Base-by-base conservation (phyloP, 306 rosid genomes). In the Vigna trinervia region DNA sequence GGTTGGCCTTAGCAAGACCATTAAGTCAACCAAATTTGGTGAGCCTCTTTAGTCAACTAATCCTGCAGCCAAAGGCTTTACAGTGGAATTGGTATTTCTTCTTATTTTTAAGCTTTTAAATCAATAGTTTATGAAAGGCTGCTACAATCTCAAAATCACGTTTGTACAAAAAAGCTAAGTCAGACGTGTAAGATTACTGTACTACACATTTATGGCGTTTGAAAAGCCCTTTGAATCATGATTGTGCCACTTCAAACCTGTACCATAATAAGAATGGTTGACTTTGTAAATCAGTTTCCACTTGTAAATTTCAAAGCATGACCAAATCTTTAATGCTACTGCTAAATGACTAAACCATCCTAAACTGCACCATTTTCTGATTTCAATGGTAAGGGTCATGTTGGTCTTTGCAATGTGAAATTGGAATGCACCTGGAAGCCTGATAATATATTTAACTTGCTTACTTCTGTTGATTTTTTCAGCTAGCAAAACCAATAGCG, bases 391-490 rank as follows among this genome's bases (percentile, higher is more conserved):
- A 41, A 75, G 63, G 87, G 85, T 22, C 46, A 58, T 54, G 1
- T 54, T 78, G 58, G 90, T 83, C 81, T 53, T 79, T 81, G 20
- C 58, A 14, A 2, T 4, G 19, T 1, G 17, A 64, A 34, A 19
- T 32, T 19, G 12, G 22, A 56, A 69, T 56, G 46, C 71, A 32
- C 17, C 58, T 0, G 32, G 74, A 74, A 75, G 41, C 3, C 4
- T 47, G 57, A 69, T 36, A 65, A 48, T 71, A 77, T 76, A 77
- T 76, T 80, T 43, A 85, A 58, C n/a, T 1, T 2, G 62, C 73
- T 57, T 77, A n/a, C 78, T 74, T 68, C 11, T 77, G 75, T 86
- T 84, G 97, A 92, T 87, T 73, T 73, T 83, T 85, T 88, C 98
- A 87, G 87, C 87, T 3, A 86, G 47, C 77, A 70, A 82, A 82